Base-by-base conservation (phyloP, 495 filamentous ascomycete species). In the Aspergillus biplanus region DNA sequence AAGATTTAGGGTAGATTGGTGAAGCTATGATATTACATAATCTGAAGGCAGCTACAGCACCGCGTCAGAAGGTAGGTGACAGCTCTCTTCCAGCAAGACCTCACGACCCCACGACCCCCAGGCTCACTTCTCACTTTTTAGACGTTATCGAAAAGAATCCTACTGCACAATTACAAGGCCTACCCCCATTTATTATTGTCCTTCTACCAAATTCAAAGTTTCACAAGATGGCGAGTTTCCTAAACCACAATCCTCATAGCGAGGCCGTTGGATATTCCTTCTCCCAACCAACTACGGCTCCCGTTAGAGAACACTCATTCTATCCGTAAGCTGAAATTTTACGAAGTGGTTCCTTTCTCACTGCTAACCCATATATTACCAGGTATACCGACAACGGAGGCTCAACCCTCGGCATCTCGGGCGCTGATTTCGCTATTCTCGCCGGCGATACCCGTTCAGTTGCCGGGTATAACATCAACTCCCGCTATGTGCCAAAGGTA, bases 311-410 rank as follows among this genome's bases (percentile, higher is more conserved):
- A 76, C 94, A 97, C 78, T 85, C 87, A 67, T 98, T 98, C 80
- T 93, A 97, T 76, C 95, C 95, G 95, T 97, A 86, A 73, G 77
- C 48, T 34, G 0, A 15, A 59, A 33, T 85, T 54, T 52, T 58
- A 49, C 55, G 48, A 59, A 42, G 56, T 11, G 31, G 54, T 50
- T 35, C 52, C 32, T 54, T 58, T 16, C 21, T 35, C 65, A 31
- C n/a, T 59, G 50, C 59, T 65, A 27, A 66, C 7, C 35, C 13
- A 61, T 18, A n/a, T 15, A 9, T 37, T 46, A n/a, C n/a, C 72
- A 96, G 91, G 66, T 99, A 99, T 72, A 93, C 95, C 67, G 95
- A 99, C 80, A 99, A 99, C 72, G 95, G 95, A 65, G 95, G 95
- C 67, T 96, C 92, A 56, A 97, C 95, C 33, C 86, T 99, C 61